Base-by-base conservation (phyloP, 495 filamentous ascomycete species). In the Talaromyces wortmannii region DNA sequence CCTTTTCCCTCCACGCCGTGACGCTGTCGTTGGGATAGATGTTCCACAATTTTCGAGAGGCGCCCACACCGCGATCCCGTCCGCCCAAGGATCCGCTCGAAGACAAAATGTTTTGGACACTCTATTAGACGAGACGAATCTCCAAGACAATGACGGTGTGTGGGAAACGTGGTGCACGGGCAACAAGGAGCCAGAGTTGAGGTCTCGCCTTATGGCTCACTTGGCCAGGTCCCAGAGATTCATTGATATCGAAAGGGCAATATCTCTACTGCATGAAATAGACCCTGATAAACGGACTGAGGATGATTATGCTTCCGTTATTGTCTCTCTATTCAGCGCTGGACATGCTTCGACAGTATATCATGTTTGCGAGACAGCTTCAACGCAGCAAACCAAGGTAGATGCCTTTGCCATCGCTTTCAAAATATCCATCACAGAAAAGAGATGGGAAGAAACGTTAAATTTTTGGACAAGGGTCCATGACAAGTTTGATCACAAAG, bases 211-310 rank as follows among this genome's bases (percentile, higher is more conserved):
- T 16, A 67, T 77, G 49, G 64, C 57, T 10, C 73, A 66, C 55
- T 55, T 82, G 16, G 68, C 65, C 36, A 55, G 42, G 6, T 79
- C 79, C 6, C 40, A 58, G 4, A 52, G 59, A 8, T 23, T 47
- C 1, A 30, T 68, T 29, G 70, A 82, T 62, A 53, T 61, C 31
- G 63, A 69, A 61, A 62, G 74, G 32, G 64, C 64, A n/a, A 65
- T 71, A 53, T 58, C 67, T 7, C 18, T 81, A 4, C 78, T 83
- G 55, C 56, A 73, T 23, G 31, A 45, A 12, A 75, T 79, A 44
- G 52, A 67, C 17, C 33, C 52, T 2, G 36, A 65, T 13, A 49
- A 61, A 17, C 67, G 74, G 23, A 62, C 64, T 1, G 57, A 57
- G 12, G 59, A 65, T 6, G 70, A 79, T 59, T 82, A 75, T 57